Conservation (phyloP, 140 eudicot genomes). For the Anethum foeniculum region DNA sequence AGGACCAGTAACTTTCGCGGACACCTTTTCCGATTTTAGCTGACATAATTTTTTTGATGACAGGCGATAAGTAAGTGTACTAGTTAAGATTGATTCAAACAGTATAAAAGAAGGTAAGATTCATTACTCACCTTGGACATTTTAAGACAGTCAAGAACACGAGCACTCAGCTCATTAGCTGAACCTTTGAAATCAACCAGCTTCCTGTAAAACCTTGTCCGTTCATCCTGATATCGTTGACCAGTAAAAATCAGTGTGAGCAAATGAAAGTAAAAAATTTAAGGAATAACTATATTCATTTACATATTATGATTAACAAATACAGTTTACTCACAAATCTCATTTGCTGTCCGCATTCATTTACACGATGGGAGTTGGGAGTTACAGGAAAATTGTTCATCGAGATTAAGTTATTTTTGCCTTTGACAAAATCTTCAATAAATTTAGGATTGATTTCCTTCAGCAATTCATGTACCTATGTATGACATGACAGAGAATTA, state of each 20-base stretch:
- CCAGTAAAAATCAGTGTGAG: not conserved
- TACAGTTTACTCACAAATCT: not conserved
- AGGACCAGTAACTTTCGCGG: not conserved
- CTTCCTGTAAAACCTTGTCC: conserved; percentile 56
- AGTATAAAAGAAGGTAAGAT: not conserved
- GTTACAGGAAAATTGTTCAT: conserved; percentile 65
- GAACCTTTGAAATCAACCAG: conserved; percentile 58
- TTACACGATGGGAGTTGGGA: conserved; percentile 82
- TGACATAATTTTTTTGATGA: conserved; percentile 21
- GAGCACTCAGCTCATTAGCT: conserved; percentile 62
- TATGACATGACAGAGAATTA: conserved; percentile 13
- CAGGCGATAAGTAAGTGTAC: not conserved
- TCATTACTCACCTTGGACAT: conserved; percentile 58
- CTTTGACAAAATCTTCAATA: conserved; percentile 37
- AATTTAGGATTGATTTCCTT: conserved; percentile 42
- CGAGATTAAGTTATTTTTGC: conserved; percentile 40
- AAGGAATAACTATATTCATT: not conserved
- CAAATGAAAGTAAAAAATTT: not conserved
- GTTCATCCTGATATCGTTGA: conserved; percentile 50
- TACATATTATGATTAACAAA: not conserved
- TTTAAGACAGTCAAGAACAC: conserved; percentile 66
- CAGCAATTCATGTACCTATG: conserved; percentile 57
- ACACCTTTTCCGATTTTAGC: conserved; percentile 59
- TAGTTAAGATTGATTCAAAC: not conserved
- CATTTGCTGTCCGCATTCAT: conserved; percentile 65